Percentiles rank a stretch among this genome's conserved stretches.
phyloP scores from a whole-genome alignment of 2,329 filamentous ascomycete genomes.

The Alternaria conjuncta region DNA sequence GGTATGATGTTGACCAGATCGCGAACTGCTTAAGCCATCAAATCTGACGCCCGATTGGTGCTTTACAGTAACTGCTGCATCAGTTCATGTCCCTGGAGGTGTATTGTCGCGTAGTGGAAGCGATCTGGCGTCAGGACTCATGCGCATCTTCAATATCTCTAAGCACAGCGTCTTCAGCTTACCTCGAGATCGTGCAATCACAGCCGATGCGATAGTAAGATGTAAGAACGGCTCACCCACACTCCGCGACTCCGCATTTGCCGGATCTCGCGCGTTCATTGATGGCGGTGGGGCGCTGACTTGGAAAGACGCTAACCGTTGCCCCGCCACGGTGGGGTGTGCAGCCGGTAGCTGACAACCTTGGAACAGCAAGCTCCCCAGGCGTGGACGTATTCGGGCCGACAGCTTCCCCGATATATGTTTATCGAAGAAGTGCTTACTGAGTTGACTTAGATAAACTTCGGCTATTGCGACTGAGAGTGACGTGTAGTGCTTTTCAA shows the following conservation, averaged over 20 bases:
- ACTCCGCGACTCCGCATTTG: not conserved
- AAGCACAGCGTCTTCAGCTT: not conserved
- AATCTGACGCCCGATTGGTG: not conserved
- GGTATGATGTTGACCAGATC: slow-evolving; percentile 53
- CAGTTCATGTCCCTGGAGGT: not conserved
- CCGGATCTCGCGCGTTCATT: not conserved
- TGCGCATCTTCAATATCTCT: slow-evolving; percentile 42
- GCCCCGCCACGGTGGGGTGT: slow-evolving; percentile 13
- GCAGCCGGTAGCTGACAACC: not conserved
- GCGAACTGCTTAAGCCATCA: slow-evolving; percentile 67
- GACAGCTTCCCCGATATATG: not conserved
- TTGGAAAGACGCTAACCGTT: not conserved
- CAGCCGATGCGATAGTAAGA: not conserved
- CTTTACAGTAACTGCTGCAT: not conserved
- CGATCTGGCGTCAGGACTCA: slow-evolving; percentile 59
- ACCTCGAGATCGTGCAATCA: not conserved
- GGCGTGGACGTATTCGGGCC: not conserved
- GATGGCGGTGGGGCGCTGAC: slow-evolving; percentile 8
- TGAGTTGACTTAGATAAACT: not conserved
- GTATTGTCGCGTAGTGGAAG: slow-evolving; percentile 51
- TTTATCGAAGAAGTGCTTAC: not conserved
- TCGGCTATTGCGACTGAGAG: not conserved
- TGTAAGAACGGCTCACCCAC: not conserved
- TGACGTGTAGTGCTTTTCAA: not conserved
- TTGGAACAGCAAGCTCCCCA: not conserved